Conservation (phyloP, 169 alveolate genomes). For the Miamiensis avidus region DNA sequence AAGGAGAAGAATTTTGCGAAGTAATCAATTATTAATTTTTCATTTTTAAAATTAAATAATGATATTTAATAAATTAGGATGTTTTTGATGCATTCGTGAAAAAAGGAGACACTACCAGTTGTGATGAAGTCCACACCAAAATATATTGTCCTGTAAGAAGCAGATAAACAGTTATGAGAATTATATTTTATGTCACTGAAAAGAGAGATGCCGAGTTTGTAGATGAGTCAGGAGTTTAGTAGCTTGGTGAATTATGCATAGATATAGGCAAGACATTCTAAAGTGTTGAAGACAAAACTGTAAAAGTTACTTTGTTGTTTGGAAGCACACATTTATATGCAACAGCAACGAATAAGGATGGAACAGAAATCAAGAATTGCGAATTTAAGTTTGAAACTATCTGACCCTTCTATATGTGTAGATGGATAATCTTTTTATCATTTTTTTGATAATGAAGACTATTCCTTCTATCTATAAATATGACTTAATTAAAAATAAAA, state of each 20-base stretch:
- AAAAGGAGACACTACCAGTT: conserved; percentile 81
- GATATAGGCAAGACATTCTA: conserved; percentile 87
- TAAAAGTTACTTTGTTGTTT: conserved; percentile 85
- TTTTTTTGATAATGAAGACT: too few relatives aligned
- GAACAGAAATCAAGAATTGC: conserved; percentile 85
- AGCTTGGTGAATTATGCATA: conserved; percentile 84
- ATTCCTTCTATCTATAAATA: too few relatives aligned
- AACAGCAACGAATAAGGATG: conserved; percentile 84
- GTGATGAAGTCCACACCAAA: conserved; percentile 85
- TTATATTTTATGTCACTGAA: conserved; percentile 84
- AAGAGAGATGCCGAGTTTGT: conserved; percentile 80
- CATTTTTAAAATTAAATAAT: too few relatives aligned
- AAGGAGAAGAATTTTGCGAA: conserved; percentile 91
- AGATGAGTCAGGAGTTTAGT: conserved; percentile 82
- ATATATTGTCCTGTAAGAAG: conserved; percentile 90
- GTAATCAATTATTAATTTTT: background rate
- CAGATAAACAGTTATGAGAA: conserved; percentile 88
- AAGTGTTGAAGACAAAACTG: conserved; percentile 87
- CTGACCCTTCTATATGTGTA: too few relatives aligned
- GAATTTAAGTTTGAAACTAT: conserved; percentile 82
- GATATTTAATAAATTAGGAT: conserved; percentile 40
- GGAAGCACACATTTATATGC: conserved; percentile 87
- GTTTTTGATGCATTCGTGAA: conserved; percentile 90
- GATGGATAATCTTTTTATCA: too few relatives aligned
- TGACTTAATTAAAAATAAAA: too few relatives aligned